Evolutionary conservation across 1,139 yeast species (phyloP).

Genomic region (Pichia sp.): DNA sequence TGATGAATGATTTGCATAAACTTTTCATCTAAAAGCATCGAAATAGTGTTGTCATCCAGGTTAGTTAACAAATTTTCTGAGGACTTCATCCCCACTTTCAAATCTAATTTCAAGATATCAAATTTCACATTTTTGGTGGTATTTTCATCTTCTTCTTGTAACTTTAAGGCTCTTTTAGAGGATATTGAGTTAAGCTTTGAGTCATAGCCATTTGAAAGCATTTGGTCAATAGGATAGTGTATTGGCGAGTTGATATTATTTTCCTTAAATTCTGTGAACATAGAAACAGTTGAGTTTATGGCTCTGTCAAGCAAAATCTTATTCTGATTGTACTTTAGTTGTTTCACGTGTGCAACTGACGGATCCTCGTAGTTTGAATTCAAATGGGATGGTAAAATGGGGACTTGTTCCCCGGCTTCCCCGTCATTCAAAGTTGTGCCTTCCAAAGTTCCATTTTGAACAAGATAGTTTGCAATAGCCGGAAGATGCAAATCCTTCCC

Average conservation of each 20-base stretch:
- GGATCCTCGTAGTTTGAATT: conserved; percentile 17
- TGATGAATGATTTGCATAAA: conserved; percentile 62
- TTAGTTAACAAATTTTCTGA: conserved; percentile 43
- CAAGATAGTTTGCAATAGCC: conserved; percentile 20
- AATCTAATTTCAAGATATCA: conserved; percentile 58
- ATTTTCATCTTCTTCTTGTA: conserved; percentile 31
- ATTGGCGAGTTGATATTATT: conserved; percentile 61
- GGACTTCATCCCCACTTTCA: conserved; percentile 54
- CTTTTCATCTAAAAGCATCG: conserved; percentile 61
- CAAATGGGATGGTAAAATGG: background rate
- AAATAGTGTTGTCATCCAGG: conserved; percentile 62
- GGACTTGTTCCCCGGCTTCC: conserved; percentile 4
- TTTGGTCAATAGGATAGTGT: conserved; percentile 51
- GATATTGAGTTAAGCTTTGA: conserved; percentile 41
- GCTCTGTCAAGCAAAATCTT: conserved; percentile 58
- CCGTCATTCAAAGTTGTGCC: conserved; percentile 29
- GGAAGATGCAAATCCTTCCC: conserved; percentile 7
- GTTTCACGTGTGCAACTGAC: conserved; percentile 47
- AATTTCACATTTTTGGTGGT: conserved; percentile 32
- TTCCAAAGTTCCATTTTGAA: conserved; percentile 23
- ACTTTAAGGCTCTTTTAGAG: conserved; percentile 48
- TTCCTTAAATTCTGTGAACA: conserved; percentile 49
- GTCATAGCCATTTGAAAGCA: conserved; percentile 34
- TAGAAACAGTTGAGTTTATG: conserved; percentile 51
- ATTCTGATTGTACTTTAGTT: conserved; percentile 66